Percentiles rank a stretch among this genome's conserved stretches.
phyloP scores from a whole-genome alignment of 495 filamentous ascomycete genomes.

The Penicillium robsamsonii region DNA sequence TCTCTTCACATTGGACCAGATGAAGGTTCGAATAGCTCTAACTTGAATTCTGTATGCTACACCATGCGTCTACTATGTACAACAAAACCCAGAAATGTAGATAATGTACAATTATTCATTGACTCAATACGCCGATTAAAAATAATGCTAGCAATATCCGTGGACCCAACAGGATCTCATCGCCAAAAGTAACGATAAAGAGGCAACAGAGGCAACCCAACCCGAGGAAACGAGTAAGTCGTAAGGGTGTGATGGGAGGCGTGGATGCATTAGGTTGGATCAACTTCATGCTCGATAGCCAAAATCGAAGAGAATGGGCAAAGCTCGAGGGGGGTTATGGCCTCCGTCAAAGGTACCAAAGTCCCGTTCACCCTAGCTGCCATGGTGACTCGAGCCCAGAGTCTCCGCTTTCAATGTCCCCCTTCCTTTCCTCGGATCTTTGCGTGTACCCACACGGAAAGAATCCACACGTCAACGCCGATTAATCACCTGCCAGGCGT shows the following conservation, averaged over 20 bases:
- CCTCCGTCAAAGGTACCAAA: slow-evolving; percentile 4
- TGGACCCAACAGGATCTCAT: slow-evolving; percentile 13
- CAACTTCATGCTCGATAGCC: slow-evolving; percentile 8
- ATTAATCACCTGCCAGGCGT: slow-evolving; percentile 23
- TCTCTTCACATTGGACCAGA: not conserved
- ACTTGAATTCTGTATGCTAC: not conserved
- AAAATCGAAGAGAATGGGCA: slow-evolving; percentile 11
- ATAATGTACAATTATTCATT: slow-evolving; percentile 34
- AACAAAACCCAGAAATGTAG: not conserved
- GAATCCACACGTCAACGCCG: slow-evolving; percentile 13
- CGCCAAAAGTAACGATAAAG: slow-evolving; percentile 9
- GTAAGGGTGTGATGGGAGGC: not conserved
- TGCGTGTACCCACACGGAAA: not conserved
- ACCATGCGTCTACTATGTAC: not conserved
- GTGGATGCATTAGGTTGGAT: slow-evolving; percentile 1
- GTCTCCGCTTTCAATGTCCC: slow-evolving; percentile 3
- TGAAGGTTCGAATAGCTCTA: not conserved
- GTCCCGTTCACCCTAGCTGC: not conserved
- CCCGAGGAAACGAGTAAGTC: not conserved
- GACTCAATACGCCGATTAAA: slow-evolving; percentile 28
- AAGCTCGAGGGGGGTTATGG: not conserved
- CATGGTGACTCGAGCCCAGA: slow-evolving; percentile 1
- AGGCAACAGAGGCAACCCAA: not conserved
- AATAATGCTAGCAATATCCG: slow-evolving; percentile 28
- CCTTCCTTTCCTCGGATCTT: slow-evolving; percentile 9